Evolutionary conservation across 1,284 basidiomycete genomes (phyloP).

Genomic region (Mycosarcoma mackinlayi): DNA sequence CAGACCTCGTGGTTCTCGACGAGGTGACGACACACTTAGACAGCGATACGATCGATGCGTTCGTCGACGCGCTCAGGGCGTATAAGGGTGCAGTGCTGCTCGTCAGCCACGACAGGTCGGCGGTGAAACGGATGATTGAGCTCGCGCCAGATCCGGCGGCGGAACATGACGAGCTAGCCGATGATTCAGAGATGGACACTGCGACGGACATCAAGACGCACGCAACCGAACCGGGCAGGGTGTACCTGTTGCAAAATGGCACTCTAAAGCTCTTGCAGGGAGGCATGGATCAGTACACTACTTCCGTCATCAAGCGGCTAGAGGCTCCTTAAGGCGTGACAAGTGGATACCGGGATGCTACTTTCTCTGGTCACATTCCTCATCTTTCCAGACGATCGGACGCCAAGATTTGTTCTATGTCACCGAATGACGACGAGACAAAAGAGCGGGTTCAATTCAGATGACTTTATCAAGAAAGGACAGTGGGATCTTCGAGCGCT

Average conservation of each 20-base stretch:
- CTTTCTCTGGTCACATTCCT: no score
- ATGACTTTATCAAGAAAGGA: no score
- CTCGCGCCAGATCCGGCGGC: constrained; percentile 19
- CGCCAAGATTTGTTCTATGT: no score
- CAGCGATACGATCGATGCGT: constrained; percentile 75
- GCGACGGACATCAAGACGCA: constrained; percentile 32
- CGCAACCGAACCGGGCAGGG: constrained; percentile 68
- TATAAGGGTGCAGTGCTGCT: constrained; percentile 76
- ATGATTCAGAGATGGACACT: constrained; percentile 51
- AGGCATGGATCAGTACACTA: constrained; percentile 70
- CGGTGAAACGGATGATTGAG: constrained; percentile 52
- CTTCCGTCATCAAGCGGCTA: constrained; percentile 60
- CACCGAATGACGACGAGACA: no score
- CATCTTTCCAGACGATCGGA: no score
- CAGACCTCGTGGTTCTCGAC: constrained; percentile 55
- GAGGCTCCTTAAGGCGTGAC: constrained; percentile 12
- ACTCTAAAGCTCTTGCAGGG: constrained; percentile 70
- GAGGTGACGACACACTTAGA: constrained; percentile 74
- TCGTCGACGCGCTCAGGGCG: constrained; percentile 73
- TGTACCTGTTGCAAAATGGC: constrained; percentile 71
- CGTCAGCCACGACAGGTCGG: constrained; percentile 77
- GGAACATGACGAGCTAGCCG: constrained; percentile 56
- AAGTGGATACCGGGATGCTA: no score
- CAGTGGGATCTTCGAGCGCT: no score
- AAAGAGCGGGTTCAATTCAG: no score